These are phyloP conservation scores for Ampelomyces quisqualis DNA, from an alignment of 2,329 filamentous ascomycete genomes.

Conservation along the genomic window DNA sequence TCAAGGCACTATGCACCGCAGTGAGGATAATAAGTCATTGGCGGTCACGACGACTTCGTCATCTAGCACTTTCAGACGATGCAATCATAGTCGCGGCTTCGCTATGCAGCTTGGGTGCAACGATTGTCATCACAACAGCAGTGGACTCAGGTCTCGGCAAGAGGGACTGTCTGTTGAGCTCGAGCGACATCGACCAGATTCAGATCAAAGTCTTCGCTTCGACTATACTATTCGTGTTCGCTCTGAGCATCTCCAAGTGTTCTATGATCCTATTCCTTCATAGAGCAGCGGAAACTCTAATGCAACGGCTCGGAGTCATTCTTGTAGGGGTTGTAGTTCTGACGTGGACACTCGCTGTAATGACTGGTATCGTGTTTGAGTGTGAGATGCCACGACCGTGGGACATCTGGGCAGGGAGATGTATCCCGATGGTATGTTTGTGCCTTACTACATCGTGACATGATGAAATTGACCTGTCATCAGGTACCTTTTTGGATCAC, in stretches of 20 bases:
- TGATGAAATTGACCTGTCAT: conserved; percentile 1
- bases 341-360: conserved; percentile 22
- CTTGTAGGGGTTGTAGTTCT: conserved; percentile 14
- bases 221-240: conserved; percentile 25
- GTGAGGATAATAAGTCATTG: conserved; percentile 20
- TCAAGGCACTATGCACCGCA: conserved; percentile 21
- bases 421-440: conserved; percentile 23
- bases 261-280: conserved; percentile 24
- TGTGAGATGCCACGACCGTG: conserved; percentile 30
- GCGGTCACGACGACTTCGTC: conserved; percentile 11
- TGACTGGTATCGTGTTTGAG: conserved; percentile 23
- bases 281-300: conserved; percentile 15
- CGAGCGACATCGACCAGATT: conserved; percentile 8
- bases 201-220: conserved; percentile 26
- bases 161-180: conserved; percentile 13
- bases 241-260: conserved; percentile 27
- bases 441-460: not conserved
- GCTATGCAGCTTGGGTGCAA: conserved; percentile 26
- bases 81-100: conserved; percentile 20
- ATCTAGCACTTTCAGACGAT: conserved; percentile 21
- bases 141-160: conserved; percentile 24
- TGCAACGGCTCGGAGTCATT: conserved; percentile 16
- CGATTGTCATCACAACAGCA: conserved; percentile 22
- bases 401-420: conserved; percentile 24
- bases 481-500: conserved; percentile 24